Evolutionary conservation across 2,329 filamentous ascomycete genomes (phyloP).

Genomic region (Colletotrichum godetiae): DNA sequence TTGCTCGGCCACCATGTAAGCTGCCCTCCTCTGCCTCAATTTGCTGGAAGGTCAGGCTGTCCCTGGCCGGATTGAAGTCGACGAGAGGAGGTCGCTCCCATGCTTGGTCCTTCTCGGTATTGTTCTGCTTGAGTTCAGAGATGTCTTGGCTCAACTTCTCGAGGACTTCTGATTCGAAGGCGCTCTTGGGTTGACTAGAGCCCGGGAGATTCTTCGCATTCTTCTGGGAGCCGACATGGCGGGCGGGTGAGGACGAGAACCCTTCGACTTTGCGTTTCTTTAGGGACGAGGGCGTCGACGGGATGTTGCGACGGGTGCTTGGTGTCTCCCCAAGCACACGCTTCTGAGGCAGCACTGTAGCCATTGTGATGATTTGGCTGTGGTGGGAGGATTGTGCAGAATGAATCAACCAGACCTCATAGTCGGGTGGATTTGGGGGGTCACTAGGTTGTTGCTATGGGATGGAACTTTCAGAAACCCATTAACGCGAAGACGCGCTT

Average conservation of each 20-base stretch:
- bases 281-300: conserved; percentile 65
- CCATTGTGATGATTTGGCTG: conserved; percentile 50
- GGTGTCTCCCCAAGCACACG: conserved; percentile 77
- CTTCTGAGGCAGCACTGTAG: conserved; percentile 73
- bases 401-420: conserved; percentile 23
- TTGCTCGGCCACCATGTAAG: conserved; percentile 78
- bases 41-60: conserved; percentile 89
- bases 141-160: conserved; percentile 98
- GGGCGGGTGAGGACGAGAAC: conserved; percentile 64
- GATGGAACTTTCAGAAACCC: conserved; percentile 20
- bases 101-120: conserved; percentile 91
- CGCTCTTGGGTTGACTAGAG: conserved; percentile 86
- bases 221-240: conserved; percentile 72
- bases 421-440: conserved; percentile 4
- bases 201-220: conserved; percentile 70
- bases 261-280: conserved; percentile 89
- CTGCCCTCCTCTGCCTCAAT: conserved; percentile 95
- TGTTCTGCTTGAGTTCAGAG: conserved; percentile 83
- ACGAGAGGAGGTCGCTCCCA: conserved; percentile 76
- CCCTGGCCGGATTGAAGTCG: conserved; percentile 66
- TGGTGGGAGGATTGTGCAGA: background rate
- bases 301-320: conserved; percentile 71
- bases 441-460: conserved; percentile 25
- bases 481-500: conserved; percentile 45
- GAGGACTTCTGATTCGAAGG: conserved; percentile 92